Percentiles rank a stretch among this genome's conserved stretches.
Conservation (phyloP, 345 rosid species). For the Boechera stricta region DNA sequence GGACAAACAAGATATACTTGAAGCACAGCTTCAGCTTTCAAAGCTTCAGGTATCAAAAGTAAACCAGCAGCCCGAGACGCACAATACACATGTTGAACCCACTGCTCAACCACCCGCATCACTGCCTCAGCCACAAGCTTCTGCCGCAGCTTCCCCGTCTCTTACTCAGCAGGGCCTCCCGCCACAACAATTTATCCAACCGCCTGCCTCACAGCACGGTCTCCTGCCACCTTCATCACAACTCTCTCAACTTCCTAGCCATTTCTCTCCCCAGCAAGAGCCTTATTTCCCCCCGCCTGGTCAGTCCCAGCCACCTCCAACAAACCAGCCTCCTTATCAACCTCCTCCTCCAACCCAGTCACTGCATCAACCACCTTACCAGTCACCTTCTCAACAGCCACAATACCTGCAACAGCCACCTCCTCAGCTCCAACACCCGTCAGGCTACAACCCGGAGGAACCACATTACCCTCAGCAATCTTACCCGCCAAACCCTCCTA, state of each 20-base stretch:
- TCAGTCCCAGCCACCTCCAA: constrained; percentile 65
- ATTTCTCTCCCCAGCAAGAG: constrained; percentile 77
- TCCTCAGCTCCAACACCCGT: constrained; percentile 59
- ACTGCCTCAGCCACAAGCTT: constrained; percentile 46
- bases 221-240: constrained; percentile 58
- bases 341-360: constrained; percentile 66
- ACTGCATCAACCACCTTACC: constrained; percentile 70
- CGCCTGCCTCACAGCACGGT: constrained; percentile 55
- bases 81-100: constrained; percentile 56
- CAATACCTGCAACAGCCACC: constrained; percentile 66
- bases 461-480: constrained; percentile 60
- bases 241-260: constrained; percentile 61
- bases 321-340: constrained; percentile 65
- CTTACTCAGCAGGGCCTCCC: constrained; percentile 59
- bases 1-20: constrained; percentile 78
- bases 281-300: constrained; percentile 63
- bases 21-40: constrained; percentile 68
- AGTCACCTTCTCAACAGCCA: constrained; percentile 63
- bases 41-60: constrained; percentile 64
- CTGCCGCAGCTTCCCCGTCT: constrained; percentile 49
- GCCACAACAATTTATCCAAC: constrained; percentile 45
- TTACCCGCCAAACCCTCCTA: constrained; percentile 60
- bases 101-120: constrained; percentile 54
- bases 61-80: constrained; percentile 57
- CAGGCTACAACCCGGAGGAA: constrained; percentile 68